Evolutionary conservation across 208 protist genomes (phyloP).

Genomic region (Trichomonas vaginalis): DNA sequence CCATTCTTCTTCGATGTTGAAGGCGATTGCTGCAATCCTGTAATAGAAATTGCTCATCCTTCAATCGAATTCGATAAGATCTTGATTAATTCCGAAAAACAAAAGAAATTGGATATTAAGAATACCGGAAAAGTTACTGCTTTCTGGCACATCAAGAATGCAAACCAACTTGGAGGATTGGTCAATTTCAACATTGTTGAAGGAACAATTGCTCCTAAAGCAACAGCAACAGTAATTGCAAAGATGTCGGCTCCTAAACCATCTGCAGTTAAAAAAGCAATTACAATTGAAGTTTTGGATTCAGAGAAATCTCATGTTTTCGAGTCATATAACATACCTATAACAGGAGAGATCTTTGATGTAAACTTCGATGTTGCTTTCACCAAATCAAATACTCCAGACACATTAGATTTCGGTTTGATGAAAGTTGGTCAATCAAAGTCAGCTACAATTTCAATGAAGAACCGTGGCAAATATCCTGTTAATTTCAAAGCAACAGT

Average conservation of each 20-base stretch:
- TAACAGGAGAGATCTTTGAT: not conserved
- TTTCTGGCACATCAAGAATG: not conserved
- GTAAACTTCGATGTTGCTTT: not conserved
- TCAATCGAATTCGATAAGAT: not conserved
- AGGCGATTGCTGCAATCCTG: not conserved
- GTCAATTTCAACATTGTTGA: not conserved
- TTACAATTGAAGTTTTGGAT: not conserved
- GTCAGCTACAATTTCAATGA: not conserved
- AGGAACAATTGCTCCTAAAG: not conserved
- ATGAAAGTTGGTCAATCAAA: not conserved
- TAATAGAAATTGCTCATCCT: not conserved
- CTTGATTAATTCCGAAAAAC: not conserved
- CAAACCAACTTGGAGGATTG: not conserved
- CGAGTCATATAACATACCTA: not conserved
- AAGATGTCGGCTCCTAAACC: not conserved
- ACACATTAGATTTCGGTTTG: not conserved
- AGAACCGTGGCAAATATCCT: not conserved
- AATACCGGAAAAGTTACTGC: not conserved
- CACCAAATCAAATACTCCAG: not conserved
- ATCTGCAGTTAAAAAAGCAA: not conserved
- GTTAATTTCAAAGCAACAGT: not conserved
- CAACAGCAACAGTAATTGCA: not conserved
- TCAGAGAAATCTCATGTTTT: not conserved
- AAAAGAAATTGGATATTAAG: not conserved
- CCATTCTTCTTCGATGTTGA: not conserved